phyloP scores from a whole-genome alignment of 2,329 filamentous ascomycete genomes.

The Chaetomiaceae sp. region DNA sequence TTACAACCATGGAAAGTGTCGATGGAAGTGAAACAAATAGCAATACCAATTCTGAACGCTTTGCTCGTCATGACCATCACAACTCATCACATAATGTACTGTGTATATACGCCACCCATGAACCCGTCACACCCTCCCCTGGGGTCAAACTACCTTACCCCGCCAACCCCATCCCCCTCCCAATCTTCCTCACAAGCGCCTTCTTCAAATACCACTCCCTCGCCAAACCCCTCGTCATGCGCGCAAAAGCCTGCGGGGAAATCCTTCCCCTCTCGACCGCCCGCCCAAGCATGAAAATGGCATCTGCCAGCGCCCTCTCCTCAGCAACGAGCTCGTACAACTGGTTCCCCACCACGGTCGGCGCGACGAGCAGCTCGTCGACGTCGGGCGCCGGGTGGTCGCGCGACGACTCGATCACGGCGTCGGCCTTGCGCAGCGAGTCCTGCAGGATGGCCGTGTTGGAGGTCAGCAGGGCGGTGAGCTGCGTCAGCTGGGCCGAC shows the following conservation, averaged over 20 bases:
- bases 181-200: constrained; percentile 73
- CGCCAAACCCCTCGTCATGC: constrained; percentile 68
- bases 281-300: constrained; percentile 74
- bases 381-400: constrained; percentile 67
- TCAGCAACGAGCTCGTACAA: constrained; percentile 86
- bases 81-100: too few species aligned
- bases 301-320: constrained; percentile 79
- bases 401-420: constrained; percentile 67
- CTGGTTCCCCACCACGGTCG: constrained; percentile 88
- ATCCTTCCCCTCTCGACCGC: constrained; percentile 71
- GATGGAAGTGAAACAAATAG: too few species aligned
- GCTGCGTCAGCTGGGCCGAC: constrained; percentile 62
- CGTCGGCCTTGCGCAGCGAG: constrained; percentile 72
- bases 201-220: constrained; percentile 82
- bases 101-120: too few species aligned
- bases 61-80: too few species aligned
- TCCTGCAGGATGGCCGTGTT: constrained; percentile 77
- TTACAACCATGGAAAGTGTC: too few species aligned
- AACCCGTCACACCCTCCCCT: background rate
- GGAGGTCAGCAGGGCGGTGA: constrained; percentile 65
- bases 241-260: constrained; percentile 67
- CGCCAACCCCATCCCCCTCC: constrained; percentile 65
- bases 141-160: background rate
- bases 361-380: constrained; percentile 88
- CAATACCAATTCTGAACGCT: too few species aligned